Conservation (phyloP, 164 flowering plant genomes). For the Echeveria elegans region DNA sequence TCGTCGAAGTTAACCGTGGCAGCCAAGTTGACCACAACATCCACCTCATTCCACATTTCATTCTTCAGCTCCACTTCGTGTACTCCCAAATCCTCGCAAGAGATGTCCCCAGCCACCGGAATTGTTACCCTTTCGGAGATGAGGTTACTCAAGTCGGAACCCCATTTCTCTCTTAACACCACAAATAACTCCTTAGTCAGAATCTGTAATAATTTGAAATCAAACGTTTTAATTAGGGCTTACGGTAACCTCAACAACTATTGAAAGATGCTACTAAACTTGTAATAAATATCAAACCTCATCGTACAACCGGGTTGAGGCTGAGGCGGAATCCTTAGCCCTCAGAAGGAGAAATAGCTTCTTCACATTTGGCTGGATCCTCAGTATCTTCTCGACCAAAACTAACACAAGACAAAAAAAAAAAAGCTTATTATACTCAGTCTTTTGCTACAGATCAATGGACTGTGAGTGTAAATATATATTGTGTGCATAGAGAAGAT, state of each 20-base stretch:
- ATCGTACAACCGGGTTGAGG: not conserved
- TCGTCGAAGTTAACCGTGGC: slow-evolving; percentile 49
- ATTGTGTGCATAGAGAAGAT: not conserved
- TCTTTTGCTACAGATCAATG: no score
- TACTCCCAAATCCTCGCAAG: slow-evolving; percentile 30
- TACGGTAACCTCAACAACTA: not conserved
- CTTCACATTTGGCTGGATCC: not conserved
- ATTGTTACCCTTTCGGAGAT: slow-evolving; percentile 28
- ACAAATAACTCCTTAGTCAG: slow-evolving; percentile 29
- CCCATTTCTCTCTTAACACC: slow-evolving; percentile 35
- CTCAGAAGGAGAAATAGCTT: not conserved
- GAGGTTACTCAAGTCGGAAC: slow-evolving; percentile 20
- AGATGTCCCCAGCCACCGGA: slow-evolving; percentile 41
- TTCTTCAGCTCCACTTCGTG: slow-evolving; percentile 21
- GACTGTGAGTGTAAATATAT: not conserved
- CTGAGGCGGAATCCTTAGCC: not conserved
- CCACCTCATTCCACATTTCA: slow-evolving; percentile 32
- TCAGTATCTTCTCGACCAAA: not conserved
- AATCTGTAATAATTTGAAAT: slow-evolving; percentile 15
- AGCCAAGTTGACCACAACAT: slow-evolving; percentile 38
- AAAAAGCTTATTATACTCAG: not conserved
- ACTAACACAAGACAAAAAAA: not conserved
- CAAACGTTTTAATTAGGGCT: not conserved
- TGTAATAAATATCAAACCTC: not conserved
- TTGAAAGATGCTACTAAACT: not conserved